These are phyloP conservation scores for Sphaerulina populicola DNA, from an alignment of 2,329 filamentous ascomycete species.

Conservation along the genomic window DNA sequence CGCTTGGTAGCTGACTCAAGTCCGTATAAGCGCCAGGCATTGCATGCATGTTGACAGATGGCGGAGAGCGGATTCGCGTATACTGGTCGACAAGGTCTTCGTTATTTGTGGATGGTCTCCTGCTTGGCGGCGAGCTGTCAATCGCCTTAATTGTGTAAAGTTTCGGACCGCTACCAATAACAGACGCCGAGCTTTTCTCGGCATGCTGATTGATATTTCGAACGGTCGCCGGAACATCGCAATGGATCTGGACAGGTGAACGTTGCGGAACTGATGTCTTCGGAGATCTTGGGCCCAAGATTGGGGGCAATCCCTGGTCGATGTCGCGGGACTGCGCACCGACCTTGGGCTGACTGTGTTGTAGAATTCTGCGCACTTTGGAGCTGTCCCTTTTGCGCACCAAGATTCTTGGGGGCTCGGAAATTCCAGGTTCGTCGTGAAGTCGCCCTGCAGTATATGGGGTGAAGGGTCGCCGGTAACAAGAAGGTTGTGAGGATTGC, in stretches of 20 bases:
- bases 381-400: constrained; percentile 14
- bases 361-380: constrained; percentile 9
- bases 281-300: constrained; percentile 1
- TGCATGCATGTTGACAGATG: neutral
- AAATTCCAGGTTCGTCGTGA: constrained; percentile 1
- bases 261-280: neutral
- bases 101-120: neutral
- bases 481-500: neutral
- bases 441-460: constrained; percentile 3
- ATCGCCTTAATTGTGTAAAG: constrained; percentile 1
- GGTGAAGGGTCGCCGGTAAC: neutral
- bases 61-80: neutral
- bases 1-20: constrained; percentile 21
- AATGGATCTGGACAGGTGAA: neutral
- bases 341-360: neutral
- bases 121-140: constrained; percentile 11
- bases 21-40: constrained; percentile 1
- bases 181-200: constrained; percentile 4
- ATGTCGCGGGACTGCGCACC: neutral
- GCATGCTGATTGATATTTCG: constrained; percentile 6
- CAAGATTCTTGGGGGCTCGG: constrained; percentile 10
- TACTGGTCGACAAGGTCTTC: neutral
- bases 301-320: neutral
- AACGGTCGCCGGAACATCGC: neutral
- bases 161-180: constrained; percentile 4